Percentiles rank a stretch among this genome's conserved stretches.
phyloP scores from a whole-genome alignment of 1,284 basidiomycete genomes.

The Chiua sp. region DNA sequence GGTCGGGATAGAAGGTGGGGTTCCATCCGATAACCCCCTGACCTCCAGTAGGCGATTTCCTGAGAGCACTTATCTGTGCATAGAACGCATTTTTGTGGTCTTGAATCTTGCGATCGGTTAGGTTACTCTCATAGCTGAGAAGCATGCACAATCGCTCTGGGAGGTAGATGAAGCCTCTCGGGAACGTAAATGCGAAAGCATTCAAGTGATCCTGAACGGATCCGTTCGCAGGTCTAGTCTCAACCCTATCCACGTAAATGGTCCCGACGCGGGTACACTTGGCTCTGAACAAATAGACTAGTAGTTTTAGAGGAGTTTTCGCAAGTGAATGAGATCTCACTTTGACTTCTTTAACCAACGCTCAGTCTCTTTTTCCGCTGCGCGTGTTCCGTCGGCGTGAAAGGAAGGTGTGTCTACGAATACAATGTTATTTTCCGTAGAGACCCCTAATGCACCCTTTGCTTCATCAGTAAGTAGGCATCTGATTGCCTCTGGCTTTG shows the following conservation, averaged over 20 bases:
- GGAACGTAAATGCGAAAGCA: slow-evolving; percentile 10
- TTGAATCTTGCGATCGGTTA: accelerated
- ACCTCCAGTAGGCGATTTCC: background rate
- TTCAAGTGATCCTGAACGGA: slow-evolving; percentile 16
- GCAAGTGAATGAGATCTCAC: slow-evolving; percentile 6
- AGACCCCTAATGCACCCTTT: background rate
- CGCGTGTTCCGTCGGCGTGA: background rate
- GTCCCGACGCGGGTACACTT: slow-evolving; percentile 16
- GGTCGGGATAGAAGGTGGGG: background rate
- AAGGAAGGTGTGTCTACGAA: slow-evolving; percentile 29
- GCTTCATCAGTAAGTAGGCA: slow-evolving; percentile 14
- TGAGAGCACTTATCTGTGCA: slow-evolving; percentile 2
- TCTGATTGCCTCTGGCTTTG: slow-evolving; percentile 8
- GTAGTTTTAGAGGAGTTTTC: background rate
- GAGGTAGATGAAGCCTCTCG: background rate
- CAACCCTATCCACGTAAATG: slow-evolving; percentile 27
- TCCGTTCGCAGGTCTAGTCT: background rate
- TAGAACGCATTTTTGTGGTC: background rate
- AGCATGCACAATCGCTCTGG: slow-evolving; percentile 13
- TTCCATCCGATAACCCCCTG: background rate
- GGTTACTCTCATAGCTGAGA: slow-evolving; percentile 6
- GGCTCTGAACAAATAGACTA: slow-evolving; percentile 1
- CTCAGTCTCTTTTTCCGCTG: background rate
- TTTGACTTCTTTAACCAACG: slow-evolving; percentile 14
- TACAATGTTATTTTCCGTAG: slow-evolving; percentile 15